Percentiles rank a stretch among this genome's conserved stretches.
phyloP scores from a whole-genome alignment of 1,284 basidiomycete species.

The Volvariella volvacea region DNA sequence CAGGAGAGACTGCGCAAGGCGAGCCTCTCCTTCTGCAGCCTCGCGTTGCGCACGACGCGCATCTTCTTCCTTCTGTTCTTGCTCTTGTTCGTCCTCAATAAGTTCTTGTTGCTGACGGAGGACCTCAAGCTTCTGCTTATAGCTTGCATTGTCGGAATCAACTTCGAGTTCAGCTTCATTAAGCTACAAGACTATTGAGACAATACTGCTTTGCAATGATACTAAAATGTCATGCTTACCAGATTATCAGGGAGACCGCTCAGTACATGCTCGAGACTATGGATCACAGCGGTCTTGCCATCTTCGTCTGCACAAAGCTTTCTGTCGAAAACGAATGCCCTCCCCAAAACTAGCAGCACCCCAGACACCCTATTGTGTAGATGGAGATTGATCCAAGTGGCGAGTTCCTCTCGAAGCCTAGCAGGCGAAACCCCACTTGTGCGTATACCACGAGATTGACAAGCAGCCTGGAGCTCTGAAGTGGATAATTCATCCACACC shows the following conservation, averaged over 20 bases:
- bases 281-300: slow-evolving; percentile 70
- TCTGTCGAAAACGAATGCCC: slow-evolving; percentile 92
- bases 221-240: slow-evolving; percentile 35
- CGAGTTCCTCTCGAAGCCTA: slow-evolving; percentile 81
- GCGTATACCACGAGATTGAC: slow-evolving; percentile 91
- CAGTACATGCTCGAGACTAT: slow-evolving; percentile 85
- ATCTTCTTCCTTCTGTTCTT: slow-evolving; percentile 93
- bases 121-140: slow-evolving; percentile 98
- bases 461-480: slow-evolving; percentile 87
- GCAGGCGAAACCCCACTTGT: slow-evolving; percentile 82
- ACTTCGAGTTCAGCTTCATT: slow-evolving; percentile 97
- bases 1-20: slow-evolving; percentile 66
- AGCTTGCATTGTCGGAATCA: slow-evolving; percentile 87
- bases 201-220: too few species aligned
- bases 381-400: slow-evolving; percentile 93
- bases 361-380: slow-evolving; percentile 86
- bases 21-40: slow-evolving; percentile 68
- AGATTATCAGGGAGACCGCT: slow-evolving; percentile 93
- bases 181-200: slow-evolving; percentile 44
- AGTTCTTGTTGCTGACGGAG: slow-evolving; percentile 98
- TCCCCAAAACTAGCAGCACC: slow-evolving; percentile 86
- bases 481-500: slow-evolving; percentile 89
- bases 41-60: slow-evolving; percentile 83
- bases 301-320: slow-evolving; percentile 69
- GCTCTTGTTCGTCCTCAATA: slow-evolving; percentile 98